A percentile compares a stretch with the other conserved stretches of the same genome.
phyloP scores from a whole-genome alignment of 2,329 filamentous ascomycete genomes.

The Penicillium sp. region DNA sequence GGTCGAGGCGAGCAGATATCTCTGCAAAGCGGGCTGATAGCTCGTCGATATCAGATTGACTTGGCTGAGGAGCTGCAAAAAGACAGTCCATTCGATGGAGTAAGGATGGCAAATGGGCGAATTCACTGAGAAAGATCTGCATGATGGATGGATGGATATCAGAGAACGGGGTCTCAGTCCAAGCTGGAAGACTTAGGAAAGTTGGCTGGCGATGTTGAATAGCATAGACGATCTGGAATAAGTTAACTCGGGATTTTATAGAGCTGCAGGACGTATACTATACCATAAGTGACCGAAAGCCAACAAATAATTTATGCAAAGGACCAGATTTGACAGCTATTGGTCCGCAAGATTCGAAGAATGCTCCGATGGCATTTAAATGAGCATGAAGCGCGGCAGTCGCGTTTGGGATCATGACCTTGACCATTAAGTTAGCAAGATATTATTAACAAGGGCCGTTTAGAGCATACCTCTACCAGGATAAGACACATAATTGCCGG shows the following conservation, averaged over 20 bases:
- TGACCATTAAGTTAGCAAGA: slow-evolving; percentile 3
- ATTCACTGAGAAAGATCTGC: slow-evolving; percentile 24
- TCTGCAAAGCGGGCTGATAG: neutral
- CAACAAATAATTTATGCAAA: slow-evolving; percentile 46
- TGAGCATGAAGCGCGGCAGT: slow-evolving; percentile 34
- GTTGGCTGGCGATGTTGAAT: slow-evolving; percentile 33
- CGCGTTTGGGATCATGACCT: slow-evolving; percentile 41
- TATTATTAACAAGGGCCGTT: too few species aligned
- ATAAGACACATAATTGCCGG: slow-evolving; percentile 44
- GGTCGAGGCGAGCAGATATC: neutral
- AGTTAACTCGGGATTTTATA: too few species aligned
- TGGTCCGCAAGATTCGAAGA: slow-evolving; percentile 39
- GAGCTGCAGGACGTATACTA: too few species aligned
- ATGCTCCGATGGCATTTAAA: slow-evolving; percentile 37
- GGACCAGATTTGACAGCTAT: slow-evolving; percentile 36
- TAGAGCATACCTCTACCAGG: slow-evolving; percentile 32
- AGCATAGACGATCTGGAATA: slow-evolving; percentile 34
- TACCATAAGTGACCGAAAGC: slow-evolving; percentile 47
- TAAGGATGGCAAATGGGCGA: neutral
- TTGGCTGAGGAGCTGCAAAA: neutral
- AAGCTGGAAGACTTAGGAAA: slow-evolving; percentile 36
- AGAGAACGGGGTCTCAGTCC: slow-evolving; percentile 39
- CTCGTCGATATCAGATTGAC: neutral
- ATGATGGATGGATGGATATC: slow-evolving; percentile 30
- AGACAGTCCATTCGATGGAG: slow-evolving; percentile 27